Conservation (phyloP, 257 asterid genomes). For the Striga asiatica region DNA sequence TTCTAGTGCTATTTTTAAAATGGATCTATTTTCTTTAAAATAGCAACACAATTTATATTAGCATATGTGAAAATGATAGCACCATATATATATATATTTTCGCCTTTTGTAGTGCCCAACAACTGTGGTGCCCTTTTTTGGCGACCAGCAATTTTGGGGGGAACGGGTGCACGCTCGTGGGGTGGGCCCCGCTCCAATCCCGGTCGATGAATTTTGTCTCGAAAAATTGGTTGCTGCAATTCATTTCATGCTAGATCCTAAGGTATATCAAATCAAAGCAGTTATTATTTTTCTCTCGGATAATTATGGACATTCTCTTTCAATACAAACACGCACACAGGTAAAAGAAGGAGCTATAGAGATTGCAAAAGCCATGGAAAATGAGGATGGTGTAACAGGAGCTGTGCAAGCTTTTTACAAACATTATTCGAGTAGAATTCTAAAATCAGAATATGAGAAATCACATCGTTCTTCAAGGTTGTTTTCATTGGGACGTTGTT, state of each 20-base stretch:
- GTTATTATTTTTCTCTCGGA: not conserved
- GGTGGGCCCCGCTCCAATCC: constrained; percentile 88
- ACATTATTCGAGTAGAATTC: constrained; percentile 42
- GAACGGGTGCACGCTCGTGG: constrained; percentile 77
- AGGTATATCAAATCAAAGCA: no score
- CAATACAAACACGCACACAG: constrained; percentile 21
- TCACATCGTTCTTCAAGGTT: constrained; percentile 10
- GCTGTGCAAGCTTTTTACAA: constrained; percentile 69
- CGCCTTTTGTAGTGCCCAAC: constrained; percentile 67
- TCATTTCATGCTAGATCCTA: constrained; percentile 58
- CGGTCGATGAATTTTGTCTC: constrained; percentile 67
- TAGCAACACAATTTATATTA: no score
- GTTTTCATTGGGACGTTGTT: constrained; percentile 33
- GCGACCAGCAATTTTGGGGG: constrained; percentile 94
- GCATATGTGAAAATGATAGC: no score
- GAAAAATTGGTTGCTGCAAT: constrained; percentile 76
- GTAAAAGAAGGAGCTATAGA: constrained; percentile 62
- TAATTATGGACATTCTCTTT: not conserved
- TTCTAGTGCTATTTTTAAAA: no score
- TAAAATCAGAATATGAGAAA: constrained; percentile 23
- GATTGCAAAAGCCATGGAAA: constrained; percentile 71
- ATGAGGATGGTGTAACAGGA: constrained; percentile 77
- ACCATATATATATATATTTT: no score
- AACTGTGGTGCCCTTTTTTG: constrained; percentile 85
- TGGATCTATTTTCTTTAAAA: no score